Percentiles rank a stretch among this genome's conserved stretches.
phyloP scores from a whole-genome alignment of 2,329 filamentous ascomycete genomes.

The Alternaria brassicicola region DNA sequence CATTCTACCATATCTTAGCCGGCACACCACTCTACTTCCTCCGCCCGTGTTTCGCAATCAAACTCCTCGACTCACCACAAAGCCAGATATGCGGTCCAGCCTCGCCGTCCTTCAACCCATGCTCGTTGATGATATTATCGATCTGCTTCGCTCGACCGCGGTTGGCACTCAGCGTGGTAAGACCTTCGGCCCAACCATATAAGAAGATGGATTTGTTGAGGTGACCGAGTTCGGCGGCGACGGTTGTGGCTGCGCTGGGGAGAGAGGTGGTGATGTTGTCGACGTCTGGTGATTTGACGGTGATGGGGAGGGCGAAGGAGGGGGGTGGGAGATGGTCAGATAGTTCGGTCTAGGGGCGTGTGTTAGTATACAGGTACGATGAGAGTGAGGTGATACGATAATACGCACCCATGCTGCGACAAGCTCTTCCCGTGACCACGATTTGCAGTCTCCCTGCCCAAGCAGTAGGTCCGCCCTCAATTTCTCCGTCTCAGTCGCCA shows the following conservation, averaged over 20 bases:
- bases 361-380: too few relatives aligned
- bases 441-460: constrained; percentile 47
- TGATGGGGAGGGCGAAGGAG: constrained; percentile 67
- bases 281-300: constrained; percentile 57
- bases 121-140: constrained; percentile 62
- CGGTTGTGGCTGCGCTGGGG: constrained; percentile 53
- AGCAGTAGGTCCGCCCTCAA: constrained; percentile 65
- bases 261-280: constrained; percentile 46
- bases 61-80: constrained; percentile 67
- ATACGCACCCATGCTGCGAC: constrained; percentile 29
- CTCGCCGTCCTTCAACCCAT: constrained; percentile 58
- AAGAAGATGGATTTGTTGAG: constrained; percentile 75
- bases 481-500: constrained; percentile 53
- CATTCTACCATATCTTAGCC: too few relatives aligned
- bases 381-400: not conserved
- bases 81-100: constrained; percentile 68
- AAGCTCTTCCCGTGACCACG: constrained; percentile 20
- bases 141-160: constrained; percentile 70
- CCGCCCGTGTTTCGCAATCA: constrained; percentile 64
- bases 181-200: constrained; percentile 68
- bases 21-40: constrained; percentile 26
- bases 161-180: constrained; percentile 75
- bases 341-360: constrained; percentile 31
- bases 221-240: constrained; percentile 58
- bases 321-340: constrained; percentile 62